Base-by-base conservation (phyloP, 208 protist genomes). In the Eutreptiella sp. region DNA sequence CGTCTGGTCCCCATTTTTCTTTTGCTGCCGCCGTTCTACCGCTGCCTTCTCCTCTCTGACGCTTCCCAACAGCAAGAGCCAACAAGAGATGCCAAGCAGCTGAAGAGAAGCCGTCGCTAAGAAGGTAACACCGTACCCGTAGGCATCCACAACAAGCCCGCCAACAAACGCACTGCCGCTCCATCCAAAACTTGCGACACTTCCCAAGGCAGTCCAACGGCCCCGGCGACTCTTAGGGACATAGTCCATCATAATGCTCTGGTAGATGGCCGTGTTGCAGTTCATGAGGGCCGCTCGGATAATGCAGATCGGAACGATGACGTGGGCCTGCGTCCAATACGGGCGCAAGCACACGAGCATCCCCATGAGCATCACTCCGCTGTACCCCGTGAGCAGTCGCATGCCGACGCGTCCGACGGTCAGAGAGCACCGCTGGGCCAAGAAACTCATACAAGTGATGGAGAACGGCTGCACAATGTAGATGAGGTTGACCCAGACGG, bases 211-310 rank as follows among this genome's bases (percentile, higher is more conserved):
- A 16, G 50, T 26, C 47, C 43, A 65, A 31, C 24, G 23, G 4
- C 3, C 58, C 11, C 58, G 41, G 4, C 19, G 0, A 4, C 43
- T 27, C 46, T 55, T 65, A 27, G 63, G 63, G 16, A 69, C 54
- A 19, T 53, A 62, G 34, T 69, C 63, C 53, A 69, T 63, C 23
- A 63, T 32, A 7, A 69, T 32, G 5, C 32, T 35, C 38, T 60
- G 34, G 19, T 69, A 29, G 29, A 65, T 36, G 2, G 50, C 33
- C 34, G 39, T 50, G 21, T 14, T 53, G 26, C 32, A 24, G 43
- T 63, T 59, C 53, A 68, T 52, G 26, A 68, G 35, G 16, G 35
- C 47, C 24, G 52, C 50, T 16, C 63, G 52, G 3, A 48, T 3
- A 3, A 68, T 3, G 35, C 39, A 68, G 26, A 68, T 2, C 1